Percentiles rank a stretch among this genome's conserved stretches.
Conservation (phyloP, 192 early-diverging fungal genomes). For the Mortierella hygrophila region DNA sequence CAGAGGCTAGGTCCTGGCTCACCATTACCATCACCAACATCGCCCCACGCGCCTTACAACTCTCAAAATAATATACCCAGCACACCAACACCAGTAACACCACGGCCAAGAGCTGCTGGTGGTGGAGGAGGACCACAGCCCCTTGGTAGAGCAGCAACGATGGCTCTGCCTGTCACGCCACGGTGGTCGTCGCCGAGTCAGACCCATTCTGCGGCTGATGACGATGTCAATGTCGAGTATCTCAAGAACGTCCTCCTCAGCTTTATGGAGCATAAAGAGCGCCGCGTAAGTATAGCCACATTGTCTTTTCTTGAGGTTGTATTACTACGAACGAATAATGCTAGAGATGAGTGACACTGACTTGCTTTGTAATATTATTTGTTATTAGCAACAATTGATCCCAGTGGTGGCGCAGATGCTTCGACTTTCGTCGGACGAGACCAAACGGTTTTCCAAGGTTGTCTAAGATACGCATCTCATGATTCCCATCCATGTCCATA, state of each 20-base stretch:
- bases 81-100: constrained; percentile 15
- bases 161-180: background rate
- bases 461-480: background rate
- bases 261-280: constrained; percentile 81
- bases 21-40: constrained; percentile 36
- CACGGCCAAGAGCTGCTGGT: background rate
- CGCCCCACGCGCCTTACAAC: constrained; percentile 22
- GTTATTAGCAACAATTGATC: constrained; percentile 67
- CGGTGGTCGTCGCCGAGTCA: background rate
- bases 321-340: background rate
- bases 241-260: constrained; percentile 78
- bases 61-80: constrained; percentile 9
- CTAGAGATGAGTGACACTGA: background rate
- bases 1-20: constrained; percentile 53
- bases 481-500: background rate
- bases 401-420: constrained; percentile 79
- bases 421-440: constrained; percentile 75
- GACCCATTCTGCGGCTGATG: constrained; percentile 27
- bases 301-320: background rate
- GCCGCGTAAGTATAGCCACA: constrained; percentile 65
- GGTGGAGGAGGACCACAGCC: background rate
- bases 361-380: background rate
- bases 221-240: constrained; percentile 80
- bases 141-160: background rate
- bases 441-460: constrained; percentile 57